A percentile compares a stretch with the other conserved stretches of the same genome.
Evolutionary conservation across 331 rosid genomes (phyloP).

Genomic region (Rosa hybrid): DNA sequence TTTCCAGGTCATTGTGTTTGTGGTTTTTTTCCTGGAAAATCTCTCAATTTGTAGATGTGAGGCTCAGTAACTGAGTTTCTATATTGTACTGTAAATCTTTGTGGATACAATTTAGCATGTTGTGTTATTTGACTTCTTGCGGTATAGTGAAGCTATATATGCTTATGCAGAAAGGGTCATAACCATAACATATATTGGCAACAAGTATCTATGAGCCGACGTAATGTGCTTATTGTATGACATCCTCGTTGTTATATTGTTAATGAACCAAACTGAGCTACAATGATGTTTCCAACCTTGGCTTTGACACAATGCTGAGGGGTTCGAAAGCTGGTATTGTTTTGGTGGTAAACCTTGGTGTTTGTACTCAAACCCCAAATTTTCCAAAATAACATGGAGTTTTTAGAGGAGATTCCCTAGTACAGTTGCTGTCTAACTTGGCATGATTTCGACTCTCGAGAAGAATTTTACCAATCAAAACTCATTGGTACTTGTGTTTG

Average conservation of each 20-base stretch:
- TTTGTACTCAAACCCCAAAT: too few species aligned
- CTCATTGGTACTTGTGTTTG: too few species aligned
- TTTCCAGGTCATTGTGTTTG: conserved; percentile 27
- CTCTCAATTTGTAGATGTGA: conserved; percentile 22
- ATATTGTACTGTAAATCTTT: conserved; percentile 25
- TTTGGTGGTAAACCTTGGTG: too few species aligned
- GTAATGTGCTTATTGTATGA: too few species aligned
- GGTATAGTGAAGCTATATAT: neutral
- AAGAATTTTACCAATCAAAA: too few species aligned
- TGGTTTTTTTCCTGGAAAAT: conserved; percentile 17
- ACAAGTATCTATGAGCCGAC: neutral
- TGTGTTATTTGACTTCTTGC: neutral
- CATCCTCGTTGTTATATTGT: too few species aligned
- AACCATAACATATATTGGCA: neutral
- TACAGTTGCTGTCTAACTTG: too few species aligned
- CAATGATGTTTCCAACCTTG: neutral
- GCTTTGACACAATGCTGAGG: neutral
- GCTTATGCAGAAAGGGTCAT: neutral
- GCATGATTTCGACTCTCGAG: too few species aligned
- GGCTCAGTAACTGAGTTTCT: conserved; percentile 10
- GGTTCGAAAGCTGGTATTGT: too few species aligned
- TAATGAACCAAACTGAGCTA: neutral
- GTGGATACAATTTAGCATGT: neutral
- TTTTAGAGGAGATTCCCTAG: too few species aligned
- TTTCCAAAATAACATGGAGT: too few species aligned